A percentile compares a stretch with the other conserved stretches of the same genome.
phyloP scores from a whole-genome alignment of 1,139 yeast species.

The Blastobotrys arbuscula region DNA sequence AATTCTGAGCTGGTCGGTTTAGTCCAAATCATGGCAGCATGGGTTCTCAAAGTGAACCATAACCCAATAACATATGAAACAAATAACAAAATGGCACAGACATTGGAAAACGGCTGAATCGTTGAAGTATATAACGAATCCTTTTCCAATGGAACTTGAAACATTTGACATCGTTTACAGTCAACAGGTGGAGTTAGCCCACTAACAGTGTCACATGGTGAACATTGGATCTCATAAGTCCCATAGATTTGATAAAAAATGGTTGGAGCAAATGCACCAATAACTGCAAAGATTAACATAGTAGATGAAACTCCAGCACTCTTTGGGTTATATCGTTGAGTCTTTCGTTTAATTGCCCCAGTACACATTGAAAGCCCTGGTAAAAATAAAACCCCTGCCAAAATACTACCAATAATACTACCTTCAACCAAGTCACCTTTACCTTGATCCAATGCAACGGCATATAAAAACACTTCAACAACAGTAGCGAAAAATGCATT shows the following conservation, averaged over 20 bases:
- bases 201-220: constrained; percentile 36
- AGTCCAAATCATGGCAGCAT: constrained; percentile 96
- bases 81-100: constrained; percentile 76
- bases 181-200: constrained; percentile 24
- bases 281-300: constrained; percentile 84
- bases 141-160: constrained; percentile 69
- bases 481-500: constrained; percentile 96
- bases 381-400: constrained; percentile 84
- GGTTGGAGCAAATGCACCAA: constrained; percentile 92
- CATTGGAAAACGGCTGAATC: constrained; percentile 72
- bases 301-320: constrained; percentile 98
- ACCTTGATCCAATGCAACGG: constrained; percentile 81
- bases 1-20: constrained; percentile 44
- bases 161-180: constrained; percentile 71
- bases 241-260: constrained; percentile 88
- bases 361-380: constrained; percentile 98
- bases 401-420: constrained; percentile 89
- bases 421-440: constrained; percentile 95
- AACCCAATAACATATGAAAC: constrained; percentile 86
- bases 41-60: constrained; percentile 89
- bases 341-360: constrained; percentile 85
- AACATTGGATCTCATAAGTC: constrained; percentile 72
- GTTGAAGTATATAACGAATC: constrained; percentile 55
- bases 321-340: constrained; percentile 91
- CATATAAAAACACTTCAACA: constrained; percentile 86